Percentiles rank a stretch among this genome's conserved stretches.
These are phyloP conservation scores for Hericium rajendrae DNA, from an alignment of 768 basidiomycete species.

Conservation along the genomic window DNA sequence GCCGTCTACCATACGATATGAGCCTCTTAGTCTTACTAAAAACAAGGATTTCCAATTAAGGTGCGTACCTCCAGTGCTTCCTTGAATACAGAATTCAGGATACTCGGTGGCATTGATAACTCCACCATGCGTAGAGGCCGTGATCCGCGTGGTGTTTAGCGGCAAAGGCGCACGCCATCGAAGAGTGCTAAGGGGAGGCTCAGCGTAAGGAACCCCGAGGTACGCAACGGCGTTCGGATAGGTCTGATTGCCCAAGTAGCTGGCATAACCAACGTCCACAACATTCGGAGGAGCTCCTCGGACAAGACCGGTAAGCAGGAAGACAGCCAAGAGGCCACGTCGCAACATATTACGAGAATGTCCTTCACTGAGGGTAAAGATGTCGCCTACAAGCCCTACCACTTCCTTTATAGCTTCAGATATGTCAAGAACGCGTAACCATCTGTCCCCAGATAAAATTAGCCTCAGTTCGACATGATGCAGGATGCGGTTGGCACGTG, in stretches of 20 bases:
- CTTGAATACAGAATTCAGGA: conserved; percentile 53
- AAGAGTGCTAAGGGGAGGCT: conserved; percentile 24
- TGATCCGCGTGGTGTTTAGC: conserved; percentile 37
- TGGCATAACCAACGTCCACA: conserved; percentile 50
- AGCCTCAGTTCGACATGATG: no score
- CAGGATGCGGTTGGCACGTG: no score
- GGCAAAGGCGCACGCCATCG: conserved; percentile 39
- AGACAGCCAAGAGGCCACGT: no score
- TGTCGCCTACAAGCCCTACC: no score
- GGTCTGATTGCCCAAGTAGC: conserved; percentile 43
- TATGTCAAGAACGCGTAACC: no score
- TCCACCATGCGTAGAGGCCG: conserved; percentile 23
- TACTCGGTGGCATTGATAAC: conserved; percentile 44
- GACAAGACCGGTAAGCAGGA: background rate
- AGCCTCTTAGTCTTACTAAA: background rate
- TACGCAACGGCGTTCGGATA: conserved; percentile 47
- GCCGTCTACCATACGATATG: conserved; percentile 26
- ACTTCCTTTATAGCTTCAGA: no score
- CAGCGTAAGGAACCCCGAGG: conserved; percentile 32
- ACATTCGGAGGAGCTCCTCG: conserved; percentile 13
- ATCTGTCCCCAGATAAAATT: no score
- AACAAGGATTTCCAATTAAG: background rate
- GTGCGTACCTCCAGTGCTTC: conserved; percentile 35
- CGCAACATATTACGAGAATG: no score
- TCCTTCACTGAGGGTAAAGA: no score